phyloP scores from a whole-genome alignment of 2,329 filamentous ascomycete genomes.

The Stachybotrys chlorohalonatus region DNA sequence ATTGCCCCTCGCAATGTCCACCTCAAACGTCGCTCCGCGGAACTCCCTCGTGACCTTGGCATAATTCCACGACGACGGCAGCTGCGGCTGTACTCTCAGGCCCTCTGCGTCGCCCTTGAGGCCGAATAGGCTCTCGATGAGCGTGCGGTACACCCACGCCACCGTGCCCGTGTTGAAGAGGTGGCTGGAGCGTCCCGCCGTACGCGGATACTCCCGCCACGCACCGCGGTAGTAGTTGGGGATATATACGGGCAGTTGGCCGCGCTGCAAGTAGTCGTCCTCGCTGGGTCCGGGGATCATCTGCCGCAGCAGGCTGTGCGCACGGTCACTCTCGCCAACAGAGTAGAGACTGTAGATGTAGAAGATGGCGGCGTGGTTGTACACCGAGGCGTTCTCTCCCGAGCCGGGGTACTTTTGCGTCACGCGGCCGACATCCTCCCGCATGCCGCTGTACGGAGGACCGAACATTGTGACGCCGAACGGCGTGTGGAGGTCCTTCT shows the following conservation, averaged over 20 bases:
- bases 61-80: slow-evolving; percentile 39
- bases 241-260: slow-evolving; percentile 48
- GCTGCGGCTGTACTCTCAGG: slow-evolving; percentile 36
- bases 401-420: slow-evolving; percentile 49
- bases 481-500: slow-evolving; percentile 41
- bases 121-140: slow-evolving; percentile 47
- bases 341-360: slow-evolving; percentile 45
- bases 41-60: slow-evolving; percentile 39
- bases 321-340: slow-evolving; percentile 37
- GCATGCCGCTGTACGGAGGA: slow-evolving; percentile 44
- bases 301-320: slow-evolving; percentile 39
- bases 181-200: slow-evolving; percentile 46
- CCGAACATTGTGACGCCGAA: slow-evolving; percentile 48
- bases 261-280: slow-evolving; percentile 40
- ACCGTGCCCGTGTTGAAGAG: slow-evolving; percentile 51
- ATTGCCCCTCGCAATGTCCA: slow-evolving; percentile 30
- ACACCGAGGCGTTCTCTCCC: slow-evolving; percentile 49
- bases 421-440: slow-evolving; percentile 48
- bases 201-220: slow-evolving; percentile 36
- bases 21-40: slow-evolving; percentile 38
- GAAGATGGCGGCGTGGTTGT: slow-evolving; percentile 48
- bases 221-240: slow-evolving; percentile 51
- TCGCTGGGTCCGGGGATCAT: slow-evolving; percentile 44
- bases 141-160: slow-evolving; percentile 45
- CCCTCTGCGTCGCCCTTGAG: slow-evolving; percentile 39